A percentile compares a stretch with the other conserved stretches of the same genome.
These are phyloP conservation scores for Vaccinium darrowii DNA, from an alignment of 148 eudicot species.

Conservation along the genomic window DNA sequence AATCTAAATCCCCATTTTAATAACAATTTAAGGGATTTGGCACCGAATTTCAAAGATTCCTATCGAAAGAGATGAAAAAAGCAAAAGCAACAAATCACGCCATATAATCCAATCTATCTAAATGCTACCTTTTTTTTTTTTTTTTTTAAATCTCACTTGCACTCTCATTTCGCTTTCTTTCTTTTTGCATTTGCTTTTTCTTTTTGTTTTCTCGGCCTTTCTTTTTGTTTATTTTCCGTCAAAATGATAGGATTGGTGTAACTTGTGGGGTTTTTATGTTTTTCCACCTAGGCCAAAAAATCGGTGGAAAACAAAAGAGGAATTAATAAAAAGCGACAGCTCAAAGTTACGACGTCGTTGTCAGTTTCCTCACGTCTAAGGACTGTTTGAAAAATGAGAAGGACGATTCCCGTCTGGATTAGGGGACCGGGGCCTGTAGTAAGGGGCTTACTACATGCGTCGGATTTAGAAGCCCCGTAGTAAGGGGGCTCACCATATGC, in stretches of 20 bases:
- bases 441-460: too few species aligned
- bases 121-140: background rate
- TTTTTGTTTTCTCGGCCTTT: conserved; percentile 7
- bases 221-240: conserved; percentile 9
- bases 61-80: conserved; percentile 36
- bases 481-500: too few species aligned
- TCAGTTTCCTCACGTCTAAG: background rate
- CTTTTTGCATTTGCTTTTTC: background rate
- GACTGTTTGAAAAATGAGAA: too few species aligned
- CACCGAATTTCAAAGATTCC: conserved; percentile 43
- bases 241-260: conserved; percentile 10
- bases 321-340: background rate
- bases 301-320: background rate
- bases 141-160: background rate
- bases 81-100: background rate
- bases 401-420: background rate
- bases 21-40: background rate
- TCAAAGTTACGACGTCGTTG: background rate
- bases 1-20: background rate
- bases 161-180: conserved; percentile 31
- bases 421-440: too few species aligned
- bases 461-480: too few species aligned
- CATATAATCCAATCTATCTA: background rate
- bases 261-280: background rate
- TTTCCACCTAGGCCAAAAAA: background rate